Base-by-base conservation (phyloP, 129 eudicot species). In the Centaurea solstitialis region DNA sequence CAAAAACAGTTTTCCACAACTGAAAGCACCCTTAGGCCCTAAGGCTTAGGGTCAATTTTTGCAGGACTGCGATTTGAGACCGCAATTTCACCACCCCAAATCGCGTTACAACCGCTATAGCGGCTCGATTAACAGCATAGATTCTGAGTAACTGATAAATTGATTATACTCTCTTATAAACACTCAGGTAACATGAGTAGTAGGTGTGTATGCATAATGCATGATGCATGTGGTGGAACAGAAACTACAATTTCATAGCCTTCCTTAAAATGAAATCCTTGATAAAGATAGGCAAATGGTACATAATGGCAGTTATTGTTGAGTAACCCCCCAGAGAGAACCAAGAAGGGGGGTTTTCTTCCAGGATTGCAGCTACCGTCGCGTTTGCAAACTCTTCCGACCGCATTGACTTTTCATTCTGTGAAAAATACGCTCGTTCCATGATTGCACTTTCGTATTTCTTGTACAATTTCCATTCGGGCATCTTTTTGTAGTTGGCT, bases 381-480 rank as follows among this genome's bases (percentile, higher is more conserved):
- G 77, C 81, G 86, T 90, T 87, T 43, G 99, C 99, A 84, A 95
- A 95, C 79, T 89, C 97, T 28, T 95, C 90, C 1, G 99, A 59
- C 30, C 97, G 90, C 9, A 87, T 89, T 23, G 99, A 81, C 66
- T 85, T 89, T 15, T 87, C 70, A 68, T 89, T 86, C 71, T 95
- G 99, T 24, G 99, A 95, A 6, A 86, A 68, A 62, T 74, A 71
- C 33, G 99, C 97, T 45, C 97, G 85, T 0, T 78, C 84, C 76
- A 86, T 84, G 53, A 95, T 95, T 78, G 93, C 93, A 76, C 76
- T 88, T 72, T 89, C 97, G 20, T 80, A 95, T 33, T 41, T 82
- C 88, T 95, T 95, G 93, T 92, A 95, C 82, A 92, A 23, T 85
- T 90, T 95, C 99, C 89, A 90, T 79, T 95, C 99, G 0, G 99